Evolutionary conservation across 2,329 filamentous ascomycete species (phyloP).

Genomic region (Cryphonectria carpinicola): DNA sequence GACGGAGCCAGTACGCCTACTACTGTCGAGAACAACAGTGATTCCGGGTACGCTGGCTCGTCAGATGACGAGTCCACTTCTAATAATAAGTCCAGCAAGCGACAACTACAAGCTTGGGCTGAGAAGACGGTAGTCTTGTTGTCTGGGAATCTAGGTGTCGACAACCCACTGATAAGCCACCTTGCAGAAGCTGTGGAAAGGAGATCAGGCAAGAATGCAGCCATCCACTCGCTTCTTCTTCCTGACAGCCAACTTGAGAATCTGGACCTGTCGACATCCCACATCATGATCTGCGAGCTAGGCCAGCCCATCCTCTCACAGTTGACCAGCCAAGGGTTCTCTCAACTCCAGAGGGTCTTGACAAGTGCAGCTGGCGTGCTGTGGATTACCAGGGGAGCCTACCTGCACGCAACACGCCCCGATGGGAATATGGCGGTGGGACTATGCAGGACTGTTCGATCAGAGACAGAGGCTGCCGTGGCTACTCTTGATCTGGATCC

Average conservation of each 20-base stretch:
- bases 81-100: background rate
- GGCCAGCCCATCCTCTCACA: conserved; percentile 30
- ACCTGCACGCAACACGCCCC: conserved; percentile 37
- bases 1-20: background rate
- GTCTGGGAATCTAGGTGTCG: background rate
- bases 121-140: conserved; percentile 10
- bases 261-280: conserved; percentile 23
- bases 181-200: background rate
- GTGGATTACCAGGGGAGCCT: conserved; percentile 43
- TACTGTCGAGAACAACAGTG: conserved; percentile 1
- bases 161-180: background rate
- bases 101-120: background rate
- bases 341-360: conserved; percentile 32
- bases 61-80: conserved; percentile 13
- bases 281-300: conserved; percentile 35
- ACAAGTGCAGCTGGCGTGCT: conserved; percentile 36
- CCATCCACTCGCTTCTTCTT: conserved; percentile 26
- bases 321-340: conserved; percentile 28
- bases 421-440: conserved; percentile 35
- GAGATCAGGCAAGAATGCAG: conserved; percentile 11
- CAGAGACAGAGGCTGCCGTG: conserved; percentile 31
- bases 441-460: conserved; percentile 35
- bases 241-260: background rate
- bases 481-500: conserved; percentile 35
- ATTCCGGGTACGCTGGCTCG: conserved; percentile 14